Conservation (phyloP, 139 green algal species). For the Micractinium conductrix region DNA sequence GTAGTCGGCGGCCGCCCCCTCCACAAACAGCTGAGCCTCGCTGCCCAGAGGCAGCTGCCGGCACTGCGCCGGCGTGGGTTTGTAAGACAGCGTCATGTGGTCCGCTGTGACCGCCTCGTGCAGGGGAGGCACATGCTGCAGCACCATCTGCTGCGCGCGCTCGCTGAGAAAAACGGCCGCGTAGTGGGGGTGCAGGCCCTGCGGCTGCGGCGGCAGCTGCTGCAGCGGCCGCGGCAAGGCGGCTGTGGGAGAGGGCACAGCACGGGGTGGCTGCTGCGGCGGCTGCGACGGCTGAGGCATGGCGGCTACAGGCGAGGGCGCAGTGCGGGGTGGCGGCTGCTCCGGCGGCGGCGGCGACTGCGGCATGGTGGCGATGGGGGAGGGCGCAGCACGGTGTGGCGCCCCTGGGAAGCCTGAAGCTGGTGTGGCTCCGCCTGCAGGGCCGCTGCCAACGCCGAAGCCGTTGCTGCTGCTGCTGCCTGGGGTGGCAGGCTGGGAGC, state of each 20-base stretch:
- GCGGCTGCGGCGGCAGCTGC: neutral
- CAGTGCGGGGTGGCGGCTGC: neutral
- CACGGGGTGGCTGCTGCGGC: neutral
- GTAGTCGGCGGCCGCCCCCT: constrained; percentile 30
- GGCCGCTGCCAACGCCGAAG: neutral
- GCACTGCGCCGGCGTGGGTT: neutral
- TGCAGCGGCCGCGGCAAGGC: neutral
- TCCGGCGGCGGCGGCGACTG: neutral
- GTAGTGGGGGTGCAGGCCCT: constrained; percentile 26
- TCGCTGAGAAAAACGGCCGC: constrained; percentile 30
- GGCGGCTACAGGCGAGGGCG: neutral
- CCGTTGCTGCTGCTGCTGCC: neutral
- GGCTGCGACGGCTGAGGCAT: neutral
- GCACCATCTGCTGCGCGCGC: neutral
- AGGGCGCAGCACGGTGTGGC: no score
- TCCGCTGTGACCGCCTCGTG: constrained; percentile 30
- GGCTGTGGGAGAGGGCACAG: neutral
- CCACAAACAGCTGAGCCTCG: constrained; percentile 26
- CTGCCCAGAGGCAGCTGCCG: constrained; percentile 12
- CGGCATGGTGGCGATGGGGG: neutral
- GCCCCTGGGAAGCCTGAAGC: neutral
- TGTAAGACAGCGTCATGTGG: constrained; percentile 39
- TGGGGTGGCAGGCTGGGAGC: no score
- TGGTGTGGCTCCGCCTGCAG: neutral
- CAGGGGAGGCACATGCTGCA: constrained; percentile 25